phyloP scores from a whole-genome alignment of 2,329 filamentous ascomycete species.

The Blumeriella jaapii region DNA sequence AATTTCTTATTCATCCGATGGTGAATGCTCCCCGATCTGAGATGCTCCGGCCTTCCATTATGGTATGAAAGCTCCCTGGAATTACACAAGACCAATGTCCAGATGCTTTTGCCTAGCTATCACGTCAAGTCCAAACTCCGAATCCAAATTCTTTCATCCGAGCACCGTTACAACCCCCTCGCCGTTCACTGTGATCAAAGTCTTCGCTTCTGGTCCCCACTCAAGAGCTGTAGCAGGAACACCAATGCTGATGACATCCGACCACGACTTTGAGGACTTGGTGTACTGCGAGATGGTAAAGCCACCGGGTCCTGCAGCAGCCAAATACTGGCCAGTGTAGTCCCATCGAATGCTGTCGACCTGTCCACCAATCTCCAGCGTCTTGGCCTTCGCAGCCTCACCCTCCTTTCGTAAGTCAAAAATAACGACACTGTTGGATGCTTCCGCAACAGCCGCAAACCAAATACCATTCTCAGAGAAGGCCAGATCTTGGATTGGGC shows the following conservation, averaged over 20 bases:
- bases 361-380: slow-evolving; percentile 73
- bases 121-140: slow-evolving; percentile 26
- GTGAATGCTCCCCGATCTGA: not conserved
- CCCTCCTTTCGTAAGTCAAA: slow-evolving; percentile 92
- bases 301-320: slow-evolving; percentile 67
- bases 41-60: not conserved
- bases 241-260: slow-evolving; percentile 68
- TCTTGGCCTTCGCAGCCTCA: slow-evolving; percentile 67
- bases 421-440: slow-evolving; percentile 67
- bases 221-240: slow-evolving; percentile 59
- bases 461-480: slow-evolving; percentile 98
- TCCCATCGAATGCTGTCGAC: slow-evolving; percentile 78
- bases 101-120: slow-evolving; percentile 18
- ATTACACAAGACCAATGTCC: slow-evolving; percentile 19
- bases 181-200: slow-evolving; percentile 60
- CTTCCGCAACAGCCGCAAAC: slow-evolving; percentile 74
- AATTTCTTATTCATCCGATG: no score
- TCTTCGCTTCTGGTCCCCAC: slow-evolving; percentile 69
- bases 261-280: slow-evolving; percentile 82
- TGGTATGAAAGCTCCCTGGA: slow-evolving; percentile 13
- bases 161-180: slow-evolving; percentile 69
- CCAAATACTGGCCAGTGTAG: slow-evolving; percentile 87
- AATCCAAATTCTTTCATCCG: slow-evolving; percentile 28
- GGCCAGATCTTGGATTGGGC: slow-evolving; percentile 61
- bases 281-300: slow-evolving; percentile 82